Base-by-base conservation (phyloP, 257 asterid genomes). In the Euphrasia confusa region DNA sequence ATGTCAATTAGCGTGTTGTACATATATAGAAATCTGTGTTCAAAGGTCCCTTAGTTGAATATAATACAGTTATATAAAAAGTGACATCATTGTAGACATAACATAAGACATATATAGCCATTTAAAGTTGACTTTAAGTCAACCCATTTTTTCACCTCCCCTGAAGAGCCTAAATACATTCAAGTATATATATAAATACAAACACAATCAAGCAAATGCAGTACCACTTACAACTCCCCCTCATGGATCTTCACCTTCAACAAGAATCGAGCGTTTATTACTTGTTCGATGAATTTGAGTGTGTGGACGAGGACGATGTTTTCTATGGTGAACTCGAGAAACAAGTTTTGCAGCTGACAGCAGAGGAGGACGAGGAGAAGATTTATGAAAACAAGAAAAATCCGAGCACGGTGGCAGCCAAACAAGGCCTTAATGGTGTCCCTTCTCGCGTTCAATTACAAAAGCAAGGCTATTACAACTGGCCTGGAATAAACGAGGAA, bases 291-390 rank as follows among this genome's bases (percentile, higher is more conserved):
- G 81, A 72, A 28, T 67, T 67, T 2, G 81, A 74, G 18, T 71
- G 10, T 2, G 42, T 1, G 42, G 42, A 70, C 14, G 89, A 87
- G 13, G 83, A 87, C 60, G 95, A 82, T 60, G 67, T 57, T 58
- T 84, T 79, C 67, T 87, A 84, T 32, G 40, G 64, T 11, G 95
- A 87, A 62, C 82, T 84, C 0, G 71, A 74, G 27, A 68, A 66
- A 24, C 90, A 78, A 65, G 78, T 84, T 12, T 28, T 82, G 72
- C 70, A 75, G n/a, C 66, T 84, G 59, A 82, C 84, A 3, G 81
- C 79, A 13, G 94, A 84, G 2, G 90, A 80, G 3, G 90, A 84
- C 0, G 68, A 45, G 2, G 21, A 69, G 5, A 45, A 60, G 6
- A 18, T 28, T 3, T 18, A 26, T n/a, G 56, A 26, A 14, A 63